These are phyloP conservation scores for Acrocalymma vagum DNA, from an alignment of 2,329 filamentous ascomycete genomes.

Conservation along the genomic window DNA sequence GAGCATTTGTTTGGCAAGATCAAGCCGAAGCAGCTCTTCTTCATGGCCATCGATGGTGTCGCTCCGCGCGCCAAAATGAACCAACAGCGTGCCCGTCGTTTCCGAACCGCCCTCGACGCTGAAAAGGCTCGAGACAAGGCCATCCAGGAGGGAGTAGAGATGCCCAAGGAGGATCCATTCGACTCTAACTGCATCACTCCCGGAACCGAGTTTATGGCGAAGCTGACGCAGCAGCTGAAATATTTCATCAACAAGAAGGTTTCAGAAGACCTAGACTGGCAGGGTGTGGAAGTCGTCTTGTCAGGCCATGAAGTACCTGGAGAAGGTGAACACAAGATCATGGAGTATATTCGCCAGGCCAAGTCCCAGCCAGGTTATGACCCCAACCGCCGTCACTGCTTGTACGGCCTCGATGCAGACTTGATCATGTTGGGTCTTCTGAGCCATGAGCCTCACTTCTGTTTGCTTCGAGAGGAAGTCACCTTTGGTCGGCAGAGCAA, in stretches of 20 bases:
- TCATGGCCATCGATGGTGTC: constrained; percentile 99
- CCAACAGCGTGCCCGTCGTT: constrained; percentile 93
- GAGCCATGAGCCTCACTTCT: constrained; percentile 98
- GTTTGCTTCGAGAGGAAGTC: constrained; percentile 94
- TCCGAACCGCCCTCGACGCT: constrained; percentile 90
- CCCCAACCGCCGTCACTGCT: constrained; percentile 91
- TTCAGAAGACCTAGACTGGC: constrained; percentile 96
- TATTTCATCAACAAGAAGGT: constrained; percentile 99
- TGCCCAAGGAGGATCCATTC: constrained; percentile 95
- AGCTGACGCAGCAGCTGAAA: constrained; percentile 89
- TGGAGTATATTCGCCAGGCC: constrained; percentile 98
- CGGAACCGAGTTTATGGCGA: constrained; percentile 97
- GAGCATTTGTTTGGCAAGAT: constrained; percentile 99
- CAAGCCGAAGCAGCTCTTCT: constrained; percentile 97
- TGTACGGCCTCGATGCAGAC: constrained; percentile 97
- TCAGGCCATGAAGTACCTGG: constrained; percentile 98
- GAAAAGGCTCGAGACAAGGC: constrained; percentile 94
- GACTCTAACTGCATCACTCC: constrained; percentile 99
- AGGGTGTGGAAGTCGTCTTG: constrained; percentile 93
- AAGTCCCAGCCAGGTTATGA: constrained; percentile 95
- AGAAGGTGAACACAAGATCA: constrained; percentile 99
- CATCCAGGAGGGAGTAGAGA: constrained; percentile 84
- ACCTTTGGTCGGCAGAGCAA: constrained; percentile 91
- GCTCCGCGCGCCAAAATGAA: constrained; percentile 99
- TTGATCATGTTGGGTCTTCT: constrained; percentile 98